These are phyloP conservation scores for Lactarius sanguifluus DNA, from an alignment of 768 basidiomycete genomes.

Conservation along the genomic window DNA sequence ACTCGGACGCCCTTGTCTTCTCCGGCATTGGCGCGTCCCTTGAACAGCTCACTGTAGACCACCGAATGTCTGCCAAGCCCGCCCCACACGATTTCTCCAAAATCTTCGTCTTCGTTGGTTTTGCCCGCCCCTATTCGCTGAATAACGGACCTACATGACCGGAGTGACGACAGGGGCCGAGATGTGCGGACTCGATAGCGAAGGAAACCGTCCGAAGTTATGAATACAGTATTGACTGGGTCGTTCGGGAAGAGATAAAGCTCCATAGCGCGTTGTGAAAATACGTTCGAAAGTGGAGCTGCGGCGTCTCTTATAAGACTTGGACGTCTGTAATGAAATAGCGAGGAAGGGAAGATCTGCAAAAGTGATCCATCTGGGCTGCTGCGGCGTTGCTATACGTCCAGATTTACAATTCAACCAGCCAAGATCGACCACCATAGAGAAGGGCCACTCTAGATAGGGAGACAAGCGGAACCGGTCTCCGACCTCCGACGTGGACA, in stretches of 20 bases:
- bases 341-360: conserved; percentile 7
- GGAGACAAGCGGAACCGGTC: neutral
- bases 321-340: neutral
- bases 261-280: conserved; percentile 41
- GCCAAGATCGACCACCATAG: conserved; percentile 1
- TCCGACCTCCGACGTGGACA: conserved; percentile 1
- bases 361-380: conserved; percentile 13
- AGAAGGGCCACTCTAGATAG: neutral
- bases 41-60: conserved; percentile 28
- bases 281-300: conserved; percentile 20
- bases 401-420: conserved; percentile 13
- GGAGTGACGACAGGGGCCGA: conserved; percentile 35
- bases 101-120: conserved; percentile 40
- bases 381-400: conserved; percentile 6
- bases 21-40: conserved; percentile 7
- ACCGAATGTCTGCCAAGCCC: conserved; percentile 37
- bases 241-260: conserved; percentile 54
- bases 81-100: conserved; percentile 54
- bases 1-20: conserved; percentile 23
- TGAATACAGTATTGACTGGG: conserved; percentile 48
- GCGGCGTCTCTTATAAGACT: conserved; percentile 9
- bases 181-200: conserved; percentile 50
- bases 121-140: conserved; percentile 40
- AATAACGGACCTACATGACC: conserved; percentile 41
- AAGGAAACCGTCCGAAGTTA: conserved; percentile 50